Conservation (phyloP, 805 yeast genomes). For the Tetrapisispora iriomotensis region DNA sequence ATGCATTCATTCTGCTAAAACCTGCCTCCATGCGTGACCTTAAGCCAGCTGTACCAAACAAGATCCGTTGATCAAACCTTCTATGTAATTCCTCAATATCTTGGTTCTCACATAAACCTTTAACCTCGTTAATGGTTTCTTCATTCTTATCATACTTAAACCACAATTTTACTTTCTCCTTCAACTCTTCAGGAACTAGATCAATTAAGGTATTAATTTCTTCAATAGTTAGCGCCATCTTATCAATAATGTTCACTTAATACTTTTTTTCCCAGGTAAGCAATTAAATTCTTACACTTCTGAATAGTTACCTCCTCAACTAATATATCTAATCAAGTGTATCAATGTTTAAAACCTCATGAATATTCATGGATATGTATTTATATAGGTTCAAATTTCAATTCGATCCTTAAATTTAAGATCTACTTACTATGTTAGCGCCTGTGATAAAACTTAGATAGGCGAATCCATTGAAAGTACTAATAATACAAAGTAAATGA, state of each 20-base stretch:
- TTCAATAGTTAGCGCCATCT: not conserved
- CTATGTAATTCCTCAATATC: slow-evolving; percentile 39
- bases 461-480: too few species aligned
- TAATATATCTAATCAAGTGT: too few species aligned
- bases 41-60: slow-evolving; percentile 91
- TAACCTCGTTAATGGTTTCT: slow-evolving; percentile 49
- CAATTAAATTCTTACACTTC: too few species aligned
- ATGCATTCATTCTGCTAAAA: slow-evolving; percentile 76
- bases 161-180: slow-evolving; percentile 16
- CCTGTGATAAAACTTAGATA: too few species aligned
- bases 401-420: too few species aligned
- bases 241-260: not conserved
- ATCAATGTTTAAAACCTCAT: too few species aligned
- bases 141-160: slow-evolving; percentile 29
- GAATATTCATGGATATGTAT: too few species aligned
- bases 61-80: slow-evolving; percentile 49
- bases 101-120: slow-evolving; percentile 30
- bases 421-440: too few species aligned
- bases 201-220: not conserved
- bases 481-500: too few species aligned
- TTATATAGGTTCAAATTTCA: too few species aligned
- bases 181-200: slow-evolving; percentile 12
- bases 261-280: not conserved
- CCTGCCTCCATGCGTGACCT: slow-evolving; percentile 88
- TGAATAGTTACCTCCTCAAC: too few species aligned